Percentiles rank a stretch among this genome's conserved stretches.
Conservation (phyloP, 2,329 filamentous ascomycete genomes). For the Fusarium nelsonii region DNA sequence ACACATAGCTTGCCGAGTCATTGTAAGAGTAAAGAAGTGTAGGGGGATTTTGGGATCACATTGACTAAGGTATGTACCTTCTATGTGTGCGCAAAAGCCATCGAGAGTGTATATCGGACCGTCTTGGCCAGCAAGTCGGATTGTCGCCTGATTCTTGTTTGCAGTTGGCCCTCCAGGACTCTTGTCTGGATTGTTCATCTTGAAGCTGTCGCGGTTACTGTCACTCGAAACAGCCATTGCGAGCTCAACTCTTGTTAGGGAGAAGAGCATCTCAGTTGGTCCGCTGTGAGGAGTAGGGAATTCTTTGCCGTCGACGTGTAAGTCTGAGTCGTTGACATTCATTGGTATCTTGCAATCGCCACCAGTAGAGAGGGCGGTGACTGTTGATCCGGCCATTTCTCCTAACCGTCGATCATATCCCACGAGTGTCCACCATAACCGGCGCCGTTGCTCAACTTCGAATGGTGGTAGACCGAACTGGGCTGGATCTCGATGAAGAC, state of each 20-base stretch:
- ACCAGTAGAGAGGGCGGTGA: slow-evolving; percentile 66
- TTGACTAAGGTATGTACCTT: slow-evolving; percentile 66
- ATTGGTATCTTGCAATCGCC: slow-evolving; percentile 69
- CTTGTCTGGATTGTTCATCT: slow-evolving; percentile 48
- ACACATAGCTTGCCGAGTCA: slow-evolving; percentile 67
- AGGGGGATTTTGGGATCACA: slow-evolving; percentile 71
- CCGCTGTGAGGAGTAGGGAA: slow-evolving; percentile 62
- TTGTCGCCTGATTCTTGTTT: slow-evolving; percentile 49
- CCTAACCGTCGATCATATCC: slow-evolving; percentile 76
- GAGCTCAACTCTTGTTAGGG: slow-evolving; percentile 68
- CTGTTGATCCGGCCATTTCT: slow-evolving; percentile 72
- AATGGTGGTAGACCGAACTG: slow-evolving; percentile 66
- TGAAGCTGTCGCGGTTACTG: slow-evolving; percentile 55
- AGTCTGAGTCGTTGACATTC: slow-evolving; percentile 72
- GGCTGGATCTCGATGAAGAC: slow-evolving; percentile 73
- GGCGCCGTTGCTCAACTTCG: slow-evolving; percentile 77
- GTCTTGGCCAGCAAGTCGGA: slow-evolving; percentile 64
- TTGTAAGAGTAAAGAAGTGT: slow-evolving; percentile 69
- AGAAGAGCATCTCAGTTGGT: slow-evolving; percentile 71
- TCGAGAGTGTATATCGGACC: slow-evolving; percentile 64
- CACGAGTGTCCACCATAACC: slow-evolving; percentile 79
- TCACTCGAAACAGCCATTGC: slow-evolving; percentile 66
- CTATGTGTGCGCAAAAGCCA: slow-evolving; percentile 66
- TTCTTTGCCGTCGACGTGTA: slow-evolving; percentile 69
- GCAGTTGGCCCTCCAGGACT: slow-evolving; percentile 41